Evolutionary conservation across 352 stramenopile species (phyloP), one percentile per base, ranked within the genome.

Genomic region (Thalassiosira livingstoniorum): DNA sequence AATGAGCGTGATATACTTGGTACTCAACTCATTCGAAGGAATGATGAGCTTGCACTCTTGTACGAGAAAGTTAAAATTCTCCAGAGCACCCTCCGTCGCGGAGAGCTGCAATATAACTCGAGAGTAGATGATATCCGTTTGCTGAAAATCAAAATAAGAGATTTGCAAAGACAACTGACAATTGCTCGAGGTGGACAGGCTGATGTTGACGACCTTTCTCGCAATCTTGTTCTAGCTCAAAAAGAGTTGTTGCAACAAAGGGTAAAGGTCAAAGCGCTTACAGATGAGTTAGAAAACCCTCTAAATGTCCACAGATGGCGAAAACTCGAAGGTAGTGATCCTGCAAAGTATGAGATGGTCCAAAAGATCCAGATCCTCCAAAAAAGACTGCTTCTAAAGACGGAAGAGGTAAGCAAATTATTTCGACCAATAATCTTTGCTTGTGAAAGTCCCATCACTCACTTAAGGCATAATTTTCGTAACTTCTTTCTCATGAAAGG

Each of bases 51-150:
- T 2, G 96, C 96, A n/a, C 88, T 98, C 42, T 82, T 99, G 21
- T 98, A 99, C 82, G 97, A 99, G 86, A 99, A 99, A 85, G 95
- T 99, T 58, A 98, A 98, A 88, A 98, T 99, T 45, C 96, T 98
- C 82, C 95, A 98, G 78, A 97, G 90, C 34, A 98, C 95, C 23
- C 90, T 98, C 32, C 93, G 88, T 51, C 97, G 97, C 68, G 96
- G 97, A 37, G 96, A 98, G 86, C 91, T 93, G 31, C 95, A 98
- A 85, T 98, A 98, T 87, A 82, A 64, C 57, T 31, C 69, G 77
- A 91, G 96, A 18, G 78, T 98, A 74, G 93, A 98, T 55, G 96
- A 99, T 77, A 97, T 98, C 55, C 93, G 96, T 42, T 92, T 98
- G 45, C 85, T 99, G 25, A 98, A 98, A 84, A 87, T 98, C 39